Conservation (phyloP, 2,329 filamentous ascomycete species). For the Seiridium unicorne region DNA sequence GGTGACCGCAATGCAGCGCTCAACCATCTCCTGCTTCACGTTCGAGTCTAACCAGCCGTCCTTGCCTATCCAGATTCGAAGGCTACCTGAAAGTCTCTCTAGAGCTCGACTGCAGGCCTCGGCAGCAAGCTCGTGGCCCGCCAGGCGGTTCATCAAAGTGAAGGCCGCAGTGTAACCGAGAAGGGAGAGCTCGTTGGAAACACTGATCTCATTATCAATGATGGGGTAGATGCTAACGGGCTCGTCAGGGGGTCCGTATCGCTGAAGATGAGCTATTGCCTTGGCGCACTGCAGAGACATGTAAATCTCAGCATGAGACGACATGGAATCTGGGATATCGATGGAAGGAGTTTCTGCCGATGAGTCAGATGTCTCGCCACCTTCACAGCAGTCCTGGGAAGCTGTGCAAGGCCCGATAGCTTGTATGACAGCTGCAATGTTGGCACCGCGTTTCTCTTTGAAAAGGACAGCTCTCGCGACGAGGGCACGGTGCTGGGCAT, state of each 20-base stretch:
- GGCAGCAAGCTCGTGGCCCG: conserved; percentile 43
- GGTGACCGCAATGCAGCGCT: conserved; percentile 54
- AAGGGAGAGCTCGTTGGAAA: conserved; percentile 46
- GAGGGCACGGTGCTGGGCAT: conserved; percentile 61
- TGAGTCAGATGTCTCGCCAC: conserved; percentile 10
- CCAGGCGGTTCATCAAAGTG: conserved; percentile 54
- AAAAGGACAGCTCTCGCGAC: conserved; percentile 58
- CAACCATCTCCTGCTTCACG: conserved; percentile 53
- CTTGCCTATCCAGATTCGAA: conserved; percentile 60
- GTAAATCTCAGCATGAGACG: conserved; percentile 49
- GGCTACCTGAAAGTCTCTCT: conserved; percentile 54
- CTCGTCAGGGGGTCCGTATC: conserved; percentile 37
- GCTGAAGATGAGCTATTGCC: conserved; percentile 57
- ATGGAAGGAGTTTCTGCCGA: conserved; percentile 39
- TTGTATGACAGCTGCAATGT: conserved; percentile 56
- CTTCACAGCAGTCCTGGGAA: conserved; percentile 29
- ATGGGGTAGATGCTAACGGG: conserved; percentile 48
- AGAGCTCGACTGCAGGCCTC: conserved; percentile 47
- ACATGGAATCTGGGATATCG: conserved; percentile 40
- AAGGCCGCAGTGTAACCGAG: conserved; percentile 60
- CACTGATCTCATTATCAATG: conserved; percentile 40
- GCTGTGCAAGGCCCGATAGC: conserved; percentile 43
- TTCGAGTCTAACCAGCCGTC: conserved; percentile 49
- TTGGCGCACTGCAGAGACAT: conserved; percentile 60
- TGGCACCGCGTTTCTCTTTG: conserved; percentile 50